Conservation (phyloP, 768 basidiomycete genomes). For the Suillus discolor region DNA sequence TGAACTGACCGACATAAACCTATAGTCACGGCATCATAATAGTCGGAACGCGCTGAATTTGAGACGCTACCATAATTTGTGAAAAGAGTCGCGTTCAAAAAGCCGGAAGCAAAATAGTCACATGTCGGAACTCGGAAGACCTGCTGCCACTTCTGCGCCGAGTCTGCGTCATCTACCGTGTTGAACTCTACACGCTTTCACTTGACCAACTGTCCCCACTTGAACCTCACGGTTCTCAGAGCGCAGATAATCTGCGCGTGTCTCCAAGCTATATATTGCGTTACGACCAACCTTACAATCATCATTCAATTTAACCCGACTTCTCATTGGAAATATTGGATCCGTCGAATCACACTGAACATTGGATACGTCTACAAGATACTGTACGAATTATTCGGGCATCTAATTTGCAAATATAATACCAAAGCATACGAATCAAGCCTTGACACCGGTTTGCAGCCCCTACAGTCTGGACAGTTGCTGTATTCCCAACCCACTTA, state of each 20-base stretch:
- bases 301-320: background rate
- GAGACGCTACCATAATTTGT: background rate
- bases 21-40: background rate
- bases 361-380: background rate
- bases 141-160: background rate
- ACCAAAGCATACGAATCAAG: background rate
- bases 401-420: background rate
- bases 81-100: background rate
- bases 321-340: background rate
- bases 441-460: background rate
- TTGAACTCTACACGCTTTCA: background rate
- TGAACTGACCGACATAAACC: background rate
- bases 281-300: background rate
- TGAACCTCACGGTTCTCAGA: background rate
- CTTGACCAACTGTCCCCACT: background rate
- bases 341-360: background rate
- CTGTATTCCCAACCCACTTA: background rate
- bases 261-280: background rate
- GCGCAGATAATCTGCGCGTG: background rate
- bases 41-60: background rate
- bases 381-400: background rate
- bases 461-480: background rate
- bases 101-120: background rate
- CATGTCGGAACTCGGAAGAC: conserved; percentile 1
- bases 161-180: background rate